Evolutionary conservation across 768 basidiomycete genomes (phyloP), one percentile per base, ranked within the genome.

Genomic region (Chiua virens): DNA sequence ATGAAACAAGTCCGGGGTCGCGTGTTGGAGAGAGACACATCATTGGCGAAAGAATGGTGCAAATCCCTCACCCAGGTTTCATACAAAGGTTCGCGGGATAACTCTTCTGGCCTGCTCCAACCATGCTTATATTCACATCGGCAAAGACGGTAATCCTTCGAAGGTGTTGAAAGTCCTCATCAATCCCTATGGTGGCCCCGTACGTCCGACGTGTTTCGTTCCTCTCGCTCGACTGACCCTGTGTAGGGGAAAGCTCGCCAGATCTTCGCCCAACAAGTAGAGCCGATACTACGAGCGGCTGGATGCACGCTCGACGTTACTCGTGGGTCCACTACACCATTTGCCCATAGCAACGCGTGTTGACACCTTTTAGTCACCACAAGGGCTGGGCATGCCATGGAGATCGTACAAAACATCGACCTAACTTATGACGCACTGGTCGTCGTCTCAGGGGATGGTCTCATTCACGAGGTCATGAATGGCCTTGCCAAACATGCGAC

Each of bases 381-480:
- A 4, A 76, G 79, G 52, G 56, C 63, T 3, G 79, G 79, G 5
- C 89, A 95, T 65, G 91, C 87, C 3, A 69, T 68, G 35, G 83
- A 89, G 30, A 73, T 92, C 50, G 81, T 75, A 0, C 81, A 80
- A 54, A 68, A 71, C 4, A 66, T 91, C 30, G 54, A 74, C 1
- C 74, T 89, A 5, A 73, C 77, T 15, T 88, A 79, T 54, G 91
- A 93, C 55, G 89, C 84, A 0, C 64, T 95, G 37, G 77, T 89
- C 34, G 69, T 82, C 27, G 77, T 94, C 21, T 92, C 90, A 0
- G 92, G 92, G 0, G 92, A 95, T 59, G 92, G 92, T 8, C 75
- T 91, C 32, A 63, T 92, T 15, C 87, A 93, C 61, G 92, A 95
- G 70, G 76, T 91, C 21, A 59, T 92, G 64, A 95, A 95, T 61